Percentiles rank a stretch among this genome's conserved stretches.
These are phyloP conservation scores for Hymenoscyphus infarciens DNA, from an alignment of 2,329 filamentous ascomycete species.

Conservation along the genomic window DNA sequence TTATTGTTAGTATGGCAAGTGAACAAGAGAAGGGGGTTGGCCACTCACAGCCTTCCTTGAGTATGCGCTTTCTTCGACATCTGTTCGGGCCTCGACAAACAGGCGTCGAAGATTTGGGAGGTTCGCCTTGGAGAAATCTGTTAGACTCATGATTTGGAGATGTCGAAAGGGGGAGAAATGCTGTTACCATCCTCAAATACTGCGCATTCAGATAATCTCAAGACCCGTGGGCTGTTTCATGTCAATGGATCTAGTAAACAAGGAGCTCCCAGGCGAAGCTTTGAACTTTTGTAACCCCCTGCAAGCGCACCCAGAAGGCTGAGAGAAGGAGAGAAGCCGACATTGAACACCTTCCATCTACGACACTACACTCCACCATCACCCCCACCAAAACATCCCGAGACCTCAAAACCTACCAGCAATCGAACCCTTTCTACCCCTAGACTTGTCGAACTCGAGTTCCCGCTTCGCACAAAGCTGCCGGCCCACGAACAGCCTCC, in stretches of 20 bases:
- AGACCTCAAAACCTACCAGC: not conserved
- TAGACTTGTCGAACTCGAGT: constrained; percentile 8
- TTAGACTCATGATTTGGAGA: constrained; percentile 23
- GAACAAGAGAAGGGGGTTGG: constrained; percentile 9
- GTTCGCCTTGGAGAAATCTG: constrained; percentile 50
- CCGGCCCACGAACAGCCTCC: constrained; percentile 22
- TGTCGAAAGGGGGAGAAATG: not conserved
- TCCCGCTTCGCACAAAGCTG: constrained; percentile 22
- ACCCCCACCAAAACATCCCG: not conserved
- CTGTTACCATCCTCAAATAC: constrained; percentile 1
- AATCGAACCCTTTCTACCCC: not conserved
- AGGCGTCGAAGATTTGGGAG: constrained; percentile 93
- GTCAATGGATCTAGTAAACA: not conserved
- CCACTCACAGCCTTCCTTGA: constrained; percentile 80
- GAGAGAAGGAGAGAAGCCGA: constrained; percentile 21
- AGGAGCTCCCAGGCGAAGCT: constrained; percentile 5
- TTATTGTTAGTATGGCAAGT: constrained; percentile 14
- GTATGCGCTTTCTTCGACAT: constrained; percentile 91
- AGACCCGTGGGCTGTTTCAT: constrained; percentile 7
- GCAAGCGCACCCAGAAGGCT: constrained; percentile 22
- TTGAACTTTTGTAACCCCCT: constrained; percentile 3
- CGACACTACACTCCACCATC: constrained; percentile 3
- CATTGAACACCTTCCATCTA: constrained; percentile 3
- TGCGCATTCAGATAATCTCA: not conserved
- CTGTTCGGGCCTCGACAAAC: constrained; percentile 90